A percentile compares a stretch with the other conserved stretches of the same genome.
Conservation (phyloP, 2,329 filamentous ascomycete species). For the Hypoxylon sp. region DNA sequence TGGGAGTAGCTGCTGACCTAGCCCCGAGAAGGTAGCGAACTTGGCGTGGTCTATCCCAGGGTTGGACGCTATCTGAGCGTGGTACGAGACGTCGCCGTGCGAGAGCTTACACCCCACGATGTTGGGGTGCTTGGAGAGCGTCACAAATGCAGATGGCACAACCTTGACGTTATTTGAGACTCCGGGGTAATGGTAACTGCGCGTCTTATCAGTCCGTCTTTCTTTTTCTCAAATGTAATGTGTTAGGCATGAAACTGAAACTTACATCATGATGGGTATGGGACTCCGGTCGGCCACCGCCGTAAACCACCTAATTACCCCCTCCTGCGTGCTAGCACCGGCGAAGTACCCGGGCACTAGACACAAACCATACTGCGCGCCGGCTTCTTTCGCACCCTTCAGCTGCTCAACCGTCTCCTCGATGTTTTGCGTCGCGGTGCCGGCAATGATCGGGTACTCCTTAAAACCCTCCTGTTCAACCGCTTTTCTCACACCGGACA, state of each 20-base stretch:
- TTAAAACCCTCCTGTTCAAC: slow-evolving; percentile 66
- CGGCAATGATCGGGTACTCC: slow-evolving; percentile 69
- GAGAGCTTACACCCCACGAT: slow-evolving; percentile 78
- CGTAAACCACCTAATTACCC: slow-evolving; percentile 68
- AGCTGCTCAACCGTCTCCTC: slow-evolving; percentile 71
- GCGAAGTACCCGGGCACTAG: slow-evolving; percentile 72
- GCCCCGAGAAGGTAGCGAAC: slow-evolving; percentile 72
- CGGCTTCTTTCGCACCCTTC: slow-evolving; percentile 65
- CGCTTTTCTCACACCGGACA: slow-evolving; percentile 65
- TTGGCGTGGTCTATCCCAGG: slow-evolving; percentile 68
- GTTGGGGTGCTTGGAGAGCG: slow-evolving; percentile 70
- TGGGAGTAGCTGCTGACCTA: slow-evolving; percentile 74
- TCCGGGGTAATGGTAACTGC: slow-evolving; percentile 73
- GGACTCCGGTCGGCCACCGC: slow-evolving; percentile 68
- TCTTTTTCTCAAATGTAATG: no score
- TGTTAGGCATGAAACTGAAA: no score
- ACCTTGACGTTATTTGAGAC: slow-evolving; percentile 74
- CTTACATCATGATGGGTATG: slow-evolving; percentile 69
- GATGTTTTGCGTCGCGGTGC: slow-evolving; percentile 70
- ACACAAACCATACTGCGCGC: slow-evolving; percentile 69
- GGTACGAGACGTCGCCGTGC: slow-evolving; percentile 74
- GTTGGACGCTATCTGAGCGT: slow-evolving; percentile 69
- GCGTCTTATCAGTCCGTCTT: background rate
- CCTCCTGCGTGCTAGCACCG: slow-evolving; percentile 64
- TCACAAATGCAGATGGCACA: slow-evolving; percentile 66